Evolutionary conservation across 1,139 yeast species (phyloP), one percentile per base, ranked within the genome.

Genomic region (Zygosaccharomyces pseudobailii): DNA sequence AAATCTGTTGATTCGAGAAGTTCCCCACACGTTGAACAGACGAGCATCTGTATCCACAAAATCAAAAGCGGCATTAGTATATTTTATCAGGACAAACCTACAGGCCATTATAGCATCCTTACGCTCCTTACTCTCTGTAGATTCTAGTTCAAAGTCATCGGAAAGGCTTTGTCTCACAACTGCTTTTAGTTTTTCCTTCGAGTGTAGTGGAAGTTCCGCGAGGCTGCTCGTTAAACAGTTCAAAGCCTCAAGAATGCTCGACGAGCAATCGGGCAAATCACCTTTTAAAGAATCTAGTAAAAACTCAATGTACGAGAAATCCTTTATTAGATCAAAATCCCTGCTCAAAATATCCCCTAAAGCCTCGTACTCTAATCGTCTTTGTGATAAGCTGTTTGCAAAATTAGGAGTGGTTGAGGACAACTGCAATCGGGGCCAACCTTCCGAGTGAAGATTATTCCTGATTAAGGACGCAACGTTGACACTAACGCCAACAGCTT

Each of bases 311-410:
- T 77, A 78, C 0, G 75, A 65, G 39, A 82, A 65, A 55, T 82
- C 81, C 8, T 69, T 55, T 28, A 83, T 63, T 17, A 81, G 65
- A 0, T 62, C 61, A 0, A 81, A 74, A 27, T 76, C 73, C 20
- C 79, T 71, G 46, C 75, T 74, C 41, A 87, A 64, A 9, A 87
- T 71, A 34, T 79, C 75, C 2, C 95, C 92, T 40, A 89, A 66
- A 0, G 94, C 82, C 61, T 87, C 96, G 59, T 87, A 89, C 52
- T 85, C 87, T 27, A 76, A 69, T 56, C 78, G 75, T 54, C 95
- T 75, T 51, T 80, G 66, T 31, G 58, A 50, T 7, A 69, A 48
- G 8, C 62, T 43, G n/a, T 57, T 54, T 21, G 55, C 54, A 25
- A 63, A 58, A 20, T 64, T 64, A 9, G 62, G 67, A 0, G 72